Percentiles rank a stretch among this genome's conserved stretches.
These are phyloP conservation scores for Sporothrix pseudoabietina DNA, from an alignment of 2,329 filamentous ascomycete genomes.

Conservation along the genomic window DNA sequence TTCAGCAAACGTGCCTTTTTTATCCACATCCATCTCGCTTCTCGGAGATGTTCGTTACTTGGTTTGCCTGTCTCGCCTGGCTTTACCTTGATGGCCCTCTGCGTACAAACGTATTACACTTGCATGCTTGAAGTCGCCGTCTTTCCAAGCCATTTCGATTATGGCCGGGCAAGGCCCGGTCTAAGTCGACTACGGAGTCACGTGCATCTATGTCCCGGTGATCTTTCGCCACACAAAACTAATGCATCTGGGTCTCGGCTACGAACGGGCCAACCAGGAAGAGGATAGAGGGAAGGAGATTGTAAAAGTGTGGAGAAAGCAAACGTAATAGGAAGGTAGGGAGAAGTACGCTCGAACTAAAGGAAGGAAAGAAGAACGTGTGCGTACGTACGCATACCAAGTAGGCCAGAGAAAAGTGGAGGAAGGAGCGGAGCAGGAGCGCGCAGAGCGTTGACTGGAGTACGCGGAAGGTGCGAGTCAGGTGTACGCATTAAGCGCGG, in stretches of 20 bases:
- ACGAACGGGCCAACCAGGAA: conserved; percentile 17
- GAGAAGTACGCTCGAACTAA: not conserved
- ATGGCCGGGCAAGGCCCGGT: conserved; percentile 22
- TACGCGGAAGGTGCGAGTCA: not conserved
- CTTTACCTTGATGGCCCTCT: not conserved
- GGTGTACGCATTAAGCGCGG: conserved; percentile 2
- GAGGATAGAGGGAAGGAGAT: not conserved
- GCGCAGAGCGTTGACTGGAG: not conserved
- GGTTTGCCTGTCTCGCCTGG: not conserved
- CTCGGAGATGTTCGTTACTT: not conserved
- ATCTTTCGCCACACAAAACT: not conserved
- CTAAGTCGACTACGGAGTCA: not conserved
- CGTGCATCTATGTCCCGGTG: conserved; percentile 6
- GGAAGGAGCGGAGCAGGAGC: conserved; percentile 11
- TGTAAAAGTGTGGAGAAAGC: not conserved
- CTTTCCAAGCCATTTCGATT: not conserved
- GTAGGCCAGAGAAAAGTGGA: not conserved
- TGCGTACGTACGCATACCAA: too few species aligned
- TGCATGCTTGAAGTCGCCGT: not conserved
- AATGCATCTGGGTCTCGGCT: conserved; percentile 9
- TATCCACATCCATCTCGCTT: not conserved
- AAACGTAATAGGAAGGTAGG: not conserved
- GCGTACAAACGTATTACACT: not conserved
- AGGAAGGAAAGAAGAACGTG: not conserved
- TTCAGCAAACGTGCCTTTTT: not conserved